Conservation (phyloP, 352 stramenopile genomes). For the Phytophthora syringae region DNA sequence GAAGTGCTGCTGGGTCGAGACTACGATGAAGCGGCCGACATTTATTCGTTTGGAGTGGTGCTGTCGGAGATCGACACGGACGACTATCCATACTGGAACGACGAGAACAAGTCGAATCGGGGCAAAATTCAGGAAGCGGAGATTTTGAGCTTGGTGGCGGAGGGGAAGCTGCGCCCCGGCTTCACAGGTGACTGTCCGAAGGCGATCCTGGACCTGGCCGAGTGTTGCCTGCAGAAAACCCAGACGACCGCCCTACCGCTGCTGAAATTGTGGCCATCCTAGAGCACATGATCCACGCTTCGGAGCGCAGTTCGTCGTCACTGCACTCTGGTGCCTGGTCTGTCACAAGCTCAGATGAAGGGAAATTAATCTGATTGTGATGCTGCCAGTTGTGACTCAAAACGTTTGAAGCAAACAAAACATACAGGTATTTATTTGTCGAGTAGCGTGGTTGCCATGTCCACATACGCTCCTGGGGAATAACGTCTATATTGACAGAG, state of each 20-base stretch:
- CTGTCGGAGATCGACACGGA: conserved; percentile 63
- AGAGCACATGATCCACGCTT: conserved; percentile 41
- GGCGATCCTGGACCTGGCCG: conserved; percentile 45
- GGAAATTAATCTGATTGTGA: conserved; percentile 1
- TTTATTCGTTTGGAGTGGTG: conserved; percentile 65
- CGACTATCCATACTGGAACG: conserved; percentile 51
- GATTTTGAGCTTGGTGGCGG: conserved; percentile 41
- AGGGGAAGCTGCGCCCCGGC: conserved; percentile 35
- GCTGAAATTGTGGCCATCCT: conserved; percentile 46
- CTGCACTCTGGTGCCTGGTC: conserved; percentile 33
- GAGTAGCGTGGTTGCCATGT: neutral
- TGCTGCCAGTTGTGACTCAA: too few species aligned
- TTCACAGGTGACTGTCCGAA: conserved; percentile 50
- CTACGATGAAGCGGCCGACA: conserved; percentile 62
- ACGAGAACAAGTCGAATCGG: conserved; percentile 35
- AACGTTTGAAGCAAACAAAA: conserved; percentile 8
- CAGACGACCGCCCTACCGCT: conserved; percentile 36
- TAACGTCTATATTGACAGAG: too few species aligned
- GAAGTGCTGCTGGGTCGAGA: conserved; percentile 62
- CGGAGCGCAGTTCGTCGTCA: conserved; percentile 35
- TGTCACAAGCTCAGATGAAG: conserved; percentile 28
- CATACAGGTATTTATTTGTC: conserved; percentile 31
- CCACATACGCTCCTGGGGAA: too few species aligned
- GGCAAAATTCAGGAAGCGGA: conserved; percentile 42
- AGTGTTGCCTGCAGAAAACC: conserved; percentile 47